Evolutionary conservation across 805 yeast genomes (phyloP).

Genomic region (Kazachstania psychrophila): DNA sequence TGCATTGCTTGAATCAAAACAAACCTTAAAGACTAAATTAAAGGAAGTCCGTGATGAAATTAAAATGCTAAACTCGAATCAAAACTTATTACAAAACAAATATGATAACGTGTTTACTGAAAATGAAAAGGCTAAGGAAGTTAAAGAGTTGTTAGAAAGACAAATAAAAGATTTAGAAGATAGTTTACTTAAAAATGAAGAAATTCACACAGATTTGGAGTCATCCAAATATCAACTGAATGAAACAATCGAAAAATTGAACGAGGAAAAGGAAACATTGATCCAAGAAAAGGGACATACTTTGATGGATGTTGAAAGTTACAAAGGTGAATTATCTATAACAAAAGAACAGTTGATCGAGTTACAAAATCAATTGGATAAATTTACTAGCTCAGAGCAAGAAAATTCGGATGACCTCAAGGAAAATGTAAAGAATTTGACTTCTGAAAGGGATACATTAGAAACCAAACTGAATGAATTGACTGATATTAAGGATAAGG

Average conservation of each 20-base stretch:
- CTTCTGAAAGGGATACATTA: conserved; percentile 7
- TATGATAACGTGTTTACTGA: conserved; percentile 16
- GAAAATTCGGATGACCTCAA: conserved; percentile 3
- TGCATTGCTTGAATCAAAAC: conserved; percentile 8
- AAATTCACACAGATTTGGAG: conserved; percentile 3
- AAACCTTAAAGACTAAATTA: conserved; percentile 12
- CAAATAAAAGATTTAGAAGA: not conserved
- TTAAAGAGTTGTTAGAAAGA: not conserved
- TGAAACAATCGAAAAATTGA: not conserved
- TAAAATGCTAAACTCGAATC: conserved; percentile 23
- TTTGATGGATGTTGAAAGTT: conserved; percentile 1
- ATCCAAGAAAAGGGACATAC: not conserved
- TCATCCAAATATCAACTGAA: too few relatives aligned
- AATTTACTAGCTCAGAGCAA: conserved; percentile 2
- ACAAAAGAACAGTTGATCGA: conserved; percentile 4
- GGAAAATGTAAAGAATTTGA: conserved; percentile 6
- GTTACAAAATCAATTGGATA: conserved; percentile 4
- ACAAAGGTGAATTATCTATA: conserved; percentile 6
- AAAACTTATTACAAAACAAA: conserved; percentile 21
- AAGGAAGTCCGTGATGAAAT: conserved; percentile 21
- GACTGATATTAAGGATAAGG: conserved; percentile 1
- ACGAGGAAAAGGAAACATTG: conserved; percentile 2
- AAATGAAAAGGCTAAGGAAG: conserved; percentile 6
- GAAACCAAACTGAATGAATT: conserved; percentile 2
- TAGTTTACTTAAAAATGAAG: not conserved